Percentiles rank a stretch among this genome's conserved stretches.
These are phyloP conservation scores for Pythium grandisporangium DNA, from an alignment of 352 stramenopile species.

Conservation along the genomic window DNA sequence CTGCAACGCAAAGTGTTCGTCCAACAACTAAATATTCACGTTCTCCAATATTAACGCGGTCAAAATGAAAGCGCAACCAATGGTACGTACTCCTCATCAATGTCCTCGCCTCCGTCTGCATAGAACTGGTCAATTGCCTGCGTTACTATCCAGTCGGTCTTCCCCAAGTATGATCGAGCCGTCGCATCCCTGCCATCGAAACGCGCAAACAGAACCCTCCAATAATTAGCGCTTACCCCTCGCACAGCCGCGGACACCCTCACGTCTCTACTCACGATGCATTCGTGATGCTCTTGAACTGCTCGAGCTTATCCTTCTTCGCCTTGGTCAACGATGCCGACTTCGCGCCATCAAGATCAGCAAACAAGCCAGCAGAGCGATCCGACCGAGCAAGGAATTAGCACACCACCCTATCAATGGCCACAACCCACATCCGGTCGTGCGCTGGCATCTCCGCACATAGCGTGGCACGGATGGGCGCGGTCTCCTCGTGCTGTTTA, in stretches of 20 bases:
- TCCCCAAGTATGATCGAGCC: conserved; percentile 64
- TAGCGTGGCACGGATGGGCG: not conserved
- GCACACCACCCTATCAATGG: too few relatives aligned
- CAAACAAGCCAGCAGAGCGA: not conserved
- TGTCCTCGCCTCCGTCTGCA: conserved; percentile 37
- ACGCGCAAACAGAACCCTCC: conserved; percentile 3
- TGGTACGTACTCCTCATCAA: conserved; percentile 3
- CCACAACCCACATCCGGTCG: too few relatives aligned
- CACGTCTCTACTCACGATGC: conserved; percentile 26
- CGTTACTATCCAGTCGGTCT: conserved; percentile 76
- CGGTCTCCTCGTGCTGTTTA: not conserved
- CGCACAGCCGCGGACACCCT: too few relatives aligned
- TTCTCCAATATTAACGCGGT: too few relatives aligned
- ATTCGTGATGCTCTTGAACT: conserved; percentile 73
- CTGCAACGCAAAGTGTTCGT: too few relatives aligned
- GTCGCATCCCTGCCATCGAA: conserved; percentile 34
- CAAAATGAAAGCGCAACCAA: not conserved
- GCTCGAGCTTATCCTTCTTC: conserved; percentile 66
- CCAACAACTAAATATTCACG: too few relatives aligned
- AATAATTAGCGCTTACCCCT: too few relatives aligned
- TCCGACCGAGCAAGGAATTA: too few relatives aligned
- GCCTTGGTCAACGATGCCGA: conserved; percentile 21
- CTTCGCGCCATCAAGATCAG: conserved; percentile 1
- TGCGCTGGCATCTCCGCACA: too few relatives aligned
- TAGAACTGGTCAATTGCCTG: conserved; percentile 75